These are phyloP conservation scores for Rosa multiflora DNA, from an alignment of 306 rosid species.

Conservation along the genomic window DNA sequence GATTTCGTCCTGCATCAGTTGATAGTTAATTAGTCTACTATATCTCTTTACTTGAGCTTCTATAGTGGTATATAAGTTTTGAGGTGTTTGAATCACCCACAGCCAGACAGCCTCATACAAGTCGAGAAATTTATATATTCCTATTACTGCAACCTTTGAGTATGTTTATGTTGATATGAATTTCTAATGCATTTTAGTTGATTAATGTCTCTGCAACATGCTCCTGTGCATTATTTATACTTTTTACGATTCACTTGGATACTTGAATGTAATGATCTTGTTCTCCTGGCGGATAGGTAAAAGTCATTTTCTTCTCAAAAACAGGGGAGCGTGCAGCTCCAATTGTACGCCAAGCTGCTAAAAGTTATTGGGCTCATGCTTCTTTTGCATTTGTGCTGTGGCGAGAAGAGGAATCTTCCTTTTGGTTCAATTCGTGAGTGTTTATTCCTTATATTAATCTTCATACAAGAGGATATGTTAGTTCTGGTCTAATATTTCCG, in stretches of 20 bases:
- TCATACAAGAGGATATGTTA: neutral
- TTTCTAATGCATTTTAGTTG: neutral
- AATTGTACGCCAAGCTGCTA: slow-evolving; percentile 68
- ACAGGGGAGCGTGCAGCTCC: slow-evolving; percentile 92
- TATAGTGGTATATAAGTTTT: neutral
- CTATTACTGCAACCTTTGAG: neutral
- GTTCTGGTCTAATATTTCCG: neutral
- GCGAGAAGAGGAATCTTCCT: slow-evolving; percentile 83
- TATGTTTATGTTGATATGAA: neutral
- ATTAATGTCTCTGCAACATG: neutral
- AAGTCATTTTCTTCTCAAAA: slow-evolving; percentile 69
- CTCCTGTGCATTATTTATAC: neutral
- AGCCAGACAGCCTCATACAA: neutral
- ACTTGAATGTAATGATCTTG: slow-evolving; percentile 8
- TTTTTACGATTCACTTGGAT: neutral
- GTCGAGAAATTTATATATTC: neutral
- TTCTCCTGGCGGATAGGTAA: slow-evolving; percentile 56
- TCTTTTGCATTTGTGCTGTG: slow-evolving; percentile 88
- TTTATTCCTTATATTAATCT: neutral
- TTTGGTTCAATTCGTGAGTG: slow-evolving; percentile 85
- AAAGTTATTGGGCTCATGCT: slow-evolving; percentile 66
- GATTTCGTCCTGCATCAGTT: neutral
- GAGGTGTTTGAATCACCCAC: neutral
- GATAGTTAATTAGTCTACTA: neutral
- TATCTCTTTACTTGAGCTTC: neutral